Base-by-base conservation (phyloP, 306 rosid species). In the Alnus glutinosa region DNA sequence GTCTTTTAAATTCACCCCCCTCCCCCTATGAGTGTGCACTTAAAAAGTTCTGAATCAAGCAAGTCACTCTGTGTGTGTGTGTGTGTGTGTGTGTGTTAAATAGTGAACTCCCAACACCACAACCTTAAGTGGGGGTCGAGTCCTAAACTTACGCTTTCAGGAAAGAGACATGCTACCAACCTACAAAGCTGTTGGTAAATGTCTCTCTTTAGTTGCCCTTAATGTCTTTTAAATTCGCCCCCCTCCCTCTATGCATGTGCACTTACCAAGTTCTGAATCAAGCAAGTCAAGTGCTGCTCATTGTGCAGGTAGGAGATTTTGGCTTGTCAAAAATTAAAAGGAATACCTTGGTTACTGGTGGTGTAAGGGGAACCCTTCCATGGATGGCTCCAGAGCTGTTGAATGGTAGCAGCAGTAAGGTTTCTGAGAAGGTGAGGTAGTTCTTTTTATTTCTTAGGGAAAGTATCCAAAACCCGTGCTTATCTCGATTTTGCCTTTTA, bases 331-430 rank as follows among this genome's bases (percentile, higher is more conserved):
- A 93, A 87, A 91, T 93, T 70, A 93, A 91, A 79, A 80, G 93
- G 75, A 91, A 91, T 78, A 93, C 98, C 73, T 83, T 93, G 79
- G 98, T 93, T 76, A 88, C 98, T 32, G 98, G 88, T 80, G 98
- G 98, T 58, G 97, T 93, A 66, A 82, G 98, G 57, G 98, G 98
- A 19, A 93, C 98, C 59, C 89, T 93, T 11, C 98, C 98, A 52
- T 93, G 98, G 98, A 93, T 93, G 98, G 98, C 98, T 73, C 97
- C 98, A 55, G 98, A 91, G 74, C 85, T 93, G 48, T 92, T 93
- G 75, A 93, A 90, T 79, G 98, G 98, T 71, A 86, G 94, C 83
- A 93, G 98, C 81, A 93, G 86, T 85, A 93, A 84, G 89, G 98
- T 93, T 80, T 91, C 98, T 39, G 98, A 93, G 84, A 93, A 93